These are phyloP conservation scores for Naganishia cerealis DNA, from an alignment of 1,284 basidiomycete genomes.

Conservation along the genomic window DNA sequence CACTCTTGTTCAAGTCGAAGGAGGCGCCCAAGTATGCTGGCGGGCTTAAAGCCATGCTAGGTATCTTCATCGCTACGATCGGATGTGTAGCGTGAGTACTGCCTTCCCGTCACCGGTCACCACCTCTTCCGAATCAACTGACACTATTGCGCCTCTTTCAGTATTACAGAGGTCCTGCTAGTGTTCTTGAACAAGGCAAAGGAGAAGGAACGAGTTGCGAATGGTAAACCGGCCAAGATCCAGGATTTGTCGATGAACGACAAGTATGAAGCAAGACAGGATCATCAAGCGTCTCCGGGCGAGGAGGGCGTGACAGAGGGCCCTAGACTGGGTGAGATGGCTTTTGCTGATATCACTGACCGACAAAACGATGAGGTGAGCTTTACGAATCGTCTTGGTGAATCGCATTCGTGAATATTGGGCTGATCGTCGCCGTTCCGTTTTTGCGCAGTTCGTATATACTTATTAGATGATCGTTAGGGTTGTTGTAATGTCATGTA, in stretches of 20 bases:
- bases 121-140: background rate
- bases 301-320: slow-evolving; percentile 35
- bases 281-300: slow-evolving; percentile 29
- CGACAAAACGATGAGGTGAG: slow-evolving; percentile 42
- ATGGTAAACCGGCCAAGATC: slow-evolving; percentile 50
- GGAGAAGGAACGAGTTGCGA: slow-evolving; percentile 42
- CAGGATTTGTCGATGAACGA: slow-evolving; percentile 44
- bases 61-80: slow-evolving; percentile 39
- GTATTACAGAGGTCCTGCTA: slow-evolving; percentile 36
- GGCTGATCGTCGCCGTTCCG: too few species aligned
- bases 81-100: slow-evolving; percentile 28
- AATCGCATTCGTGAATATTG: background rate
- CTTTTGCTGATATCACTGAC: slow-evolving; percentile 47
- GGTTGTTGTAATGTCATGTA: background rate
- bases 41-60: slow-evolving; percentile 42
- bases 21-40: slow-evolving; percentile 41
- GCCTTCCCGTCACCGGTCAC: background rate
- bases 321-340: slow-evolving; percentile 37
- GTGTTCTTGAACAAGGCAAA: slow-evolving; percentile 45
- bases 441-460: background rate
- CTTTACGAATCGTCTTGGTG: slow-evolving; percentile 27
- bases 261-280: slow-evolving; percentile 32
- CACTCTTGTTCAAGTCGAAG: slow-evolving; percentile 43
- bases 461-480: background rate
- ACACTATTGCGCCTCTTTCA: background rate